Conservation (phyloP, 768 basidiomycete species). For the Mrakia gelida region DNA sequence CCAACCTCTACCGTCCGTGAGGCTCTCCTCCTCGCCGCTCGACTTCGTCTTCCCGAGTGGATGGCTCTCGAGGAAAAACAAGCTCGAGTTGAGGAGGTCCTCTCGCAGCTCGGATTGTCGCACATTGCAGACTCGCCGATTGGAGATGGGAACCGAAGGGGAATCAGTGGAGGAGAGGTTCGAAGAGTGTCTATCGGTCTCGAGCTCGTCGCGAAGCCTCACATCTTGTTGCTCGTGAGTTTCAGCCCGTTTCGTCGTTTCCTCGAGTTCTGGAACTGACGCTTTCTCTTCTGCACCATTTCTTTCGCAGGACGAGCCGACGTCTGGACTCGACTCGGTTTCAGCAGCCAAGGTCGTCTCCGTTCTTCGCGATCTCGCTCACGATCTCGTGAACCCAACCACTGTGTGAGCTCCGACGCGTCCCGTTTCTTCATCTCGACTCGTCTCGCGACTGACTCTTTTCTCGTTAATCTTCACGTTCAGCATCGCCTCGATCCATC, state of each 20-base stretch:
- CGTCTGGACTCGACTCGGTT: constrained; percentile 67
- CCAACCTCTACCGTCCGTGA: constrained; percentile 74
- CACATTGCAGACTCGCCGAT: constrained; percentile 68
- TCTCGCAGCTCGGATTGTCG: constrained; percentile 72
- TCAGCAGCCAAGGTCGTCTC: constrained; percentile 75
- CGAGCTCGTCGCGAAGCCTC: constrained; percentile 78
- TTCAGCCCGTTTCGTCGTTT: not conserved
- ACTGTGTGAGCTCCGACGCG: constrained; percentile 50
- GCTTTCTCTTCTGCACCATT: not conserved
- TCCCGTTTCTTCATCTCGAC: not conserved
- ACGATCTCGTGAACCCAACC: constrained; percentile 62
- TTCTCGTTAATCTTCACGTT: not conserved
- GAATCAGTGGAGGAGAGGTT: constrained; percentile 89
- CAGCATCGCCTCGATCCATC: constrained; percentile 76
- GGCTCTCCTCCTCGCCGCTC: constrained; percentile 77
- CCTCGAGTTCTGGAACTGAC: too few relatives aligned
- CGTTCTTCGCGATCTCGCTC: constrained; percentile 70
- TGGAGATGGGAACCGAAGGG: constrained; percentile 57
- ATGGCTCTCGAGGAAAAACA: constrained; percentile 40
- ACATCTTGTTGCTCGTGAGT: constrained; percentile 63
- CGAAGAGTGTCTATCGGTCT: constrained; percentile 83
- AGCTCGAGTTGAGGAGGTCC: constrained; percentile 55
- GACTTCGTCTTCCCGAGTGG: constrained; percentile 67
- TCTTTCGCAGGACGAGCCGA: constrained; percentile 62
- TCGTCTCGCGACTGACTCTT: not conserved